phyloP scores from a whole-genome alignment of 805 yeast genomes.

The Lipomyces spencermartinsiae region DNA sequence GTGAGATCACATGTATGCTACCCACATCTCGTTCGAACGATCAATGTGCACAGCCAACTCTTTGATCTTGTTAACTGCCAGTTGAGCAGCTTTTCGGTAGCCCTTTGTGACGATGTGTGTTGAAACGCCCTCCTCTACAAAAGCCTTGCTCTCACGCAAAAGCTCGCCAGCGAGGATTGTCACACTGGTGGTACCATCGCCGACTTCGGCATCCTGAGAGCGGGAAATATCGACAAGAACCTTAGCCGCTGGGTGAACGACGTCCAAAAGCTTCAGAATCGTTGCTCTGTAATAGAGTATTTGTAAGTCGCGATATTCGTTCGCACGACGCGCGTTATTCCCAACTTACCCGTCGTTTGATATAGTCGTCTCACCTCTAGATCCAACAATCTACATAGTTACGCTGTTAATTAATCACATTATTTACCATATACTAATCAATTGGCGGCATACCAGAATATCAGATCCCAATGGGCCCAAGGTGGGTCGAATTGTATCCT shows the following conservation, averaged over 20 bases:
- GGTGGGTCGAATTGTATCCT: constrained; percentile 92
- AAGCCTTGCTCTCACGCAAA: constrained; percentile 83
- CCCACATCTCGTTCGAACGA: constrained; percentile 51
- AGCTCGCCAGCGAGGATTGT: constrained; percentile 90
- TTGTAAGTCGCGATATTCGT: neutral
- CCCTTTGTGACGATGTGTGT: constrained; percentile 89
- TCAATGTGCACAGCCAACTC: constrained; percentile 79
- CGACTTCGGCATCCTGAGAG: constrained; percentile 98
- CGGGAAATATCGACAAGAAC: constrained; percentile 92
- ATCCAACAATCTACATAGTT: constrained; percentile 62
- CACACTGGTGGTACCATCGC: constrained; percentile 98
- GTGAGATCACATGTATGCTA: neutral
- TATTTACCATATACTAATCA: neutral
- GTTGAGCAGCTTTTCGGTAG: constrained; percentile 76
- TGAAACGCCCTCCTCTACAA: constrained; percentile 95
- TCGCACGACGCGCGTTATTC: neutral
- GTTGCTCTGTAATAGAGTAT: constrained; percentile 70
- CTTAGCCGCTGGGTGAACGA: constrained; percentile 98
- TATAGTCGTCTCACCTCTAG: constrained; percentile 86
- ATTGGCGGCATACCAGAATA: constrained; percentile 55
- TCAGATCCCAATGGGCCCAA: constrained; percentile 98
- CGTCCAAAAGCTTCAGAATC: constrained; percentile 85
- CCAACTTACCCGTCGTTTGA: constrained; percentile 75
- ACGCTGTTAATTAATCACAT: neutral
- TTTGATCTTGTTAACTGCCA: constrained; percentile 74